phyloP scores from a whole-genome alignment of 768 basidiomycete species.

The Galerina sulciceps region DNA sequence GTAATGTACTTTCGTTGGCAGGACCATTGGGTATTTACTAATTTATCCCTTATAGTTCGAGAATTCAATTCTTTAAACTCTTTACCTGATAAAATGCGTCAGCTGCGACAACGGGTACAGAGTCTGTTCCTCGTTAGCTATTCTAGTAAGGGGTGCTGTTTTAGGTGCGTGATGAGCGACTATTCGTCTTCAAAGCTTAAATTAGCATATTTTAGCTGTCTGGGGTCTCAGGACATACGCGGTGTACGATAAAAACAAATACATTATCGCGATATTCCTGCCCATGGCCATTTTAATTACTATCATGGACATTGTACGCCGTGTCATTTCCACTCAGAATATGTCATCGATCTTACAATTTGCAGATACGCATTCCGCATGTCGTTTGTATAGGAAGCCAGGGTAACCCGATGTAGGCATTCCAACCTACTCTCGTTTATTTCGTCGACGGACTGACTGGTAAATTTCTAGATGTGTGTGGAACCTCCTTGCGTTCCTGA shows the following conservation, averaged over 20 bases:
- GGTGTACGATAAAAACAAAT: neutral
- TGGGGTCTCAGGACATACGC: neutral
- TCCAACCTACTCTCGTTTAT: too few species aligned
- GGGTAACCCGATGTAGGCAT: neutral
- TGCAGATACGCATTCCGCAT: neutral
- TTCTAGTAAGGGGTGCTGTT: slow-evolving; percentile 5
- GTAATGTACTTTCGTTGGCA: too few species aligned
- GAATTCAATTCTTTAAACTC: neutral
- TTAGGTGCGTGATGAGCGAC: neutral
- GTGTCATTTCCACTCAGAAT: too few species aligned
- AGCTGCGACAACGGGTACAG: slow-evolving; percentile 10
- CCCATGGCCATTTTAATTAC: neutral
- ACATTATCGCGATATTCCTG: neutral
- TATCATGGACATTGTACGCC: neutral
- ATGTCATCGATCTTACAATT: too few species aligned
- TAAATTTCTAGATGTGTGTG: neutral
- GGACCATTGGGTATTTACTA: too few species aligned
- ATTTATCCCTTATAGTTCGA: too few species aligned
- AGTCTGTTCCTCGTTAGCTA: slow-evolving; percentile 1
- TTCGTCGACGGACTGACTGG: too few species aligned
- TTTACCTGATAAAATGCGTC: neutral
- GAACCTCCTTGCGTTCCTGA: too few species aligned
- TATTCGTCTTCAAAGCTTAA: neutral
- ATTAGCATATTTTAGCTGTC: neutral
- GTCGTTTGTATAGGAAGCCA: neutral